Base-by-base conservation (phyloP, 2,329 filamentous ascomycete species). In the Chrysoporthe cubensis region DNA sequence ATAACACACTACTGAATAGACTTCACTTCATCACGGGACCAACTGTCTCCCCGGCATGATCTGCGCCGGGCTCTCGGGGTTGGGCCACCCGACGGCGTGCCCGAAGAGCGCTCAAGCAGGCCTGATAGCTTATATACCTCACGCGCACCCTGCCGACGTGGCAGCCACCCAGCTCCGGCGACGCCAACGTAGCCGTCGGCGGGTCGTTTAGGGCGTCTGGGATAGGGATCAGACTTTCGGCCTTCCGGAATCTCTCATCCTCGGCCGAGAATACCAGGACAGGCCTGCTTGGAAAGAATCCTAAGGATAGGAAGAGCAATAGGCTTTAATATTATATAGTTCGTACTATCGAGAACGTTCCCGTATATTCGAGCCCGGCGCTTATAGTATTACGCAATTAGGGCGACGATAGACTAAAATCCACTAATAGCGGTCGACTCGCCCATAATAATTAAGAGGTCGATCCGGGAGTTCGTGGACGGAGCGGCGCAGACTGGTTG, bases 171-270 rank as follows among this genome's bases (percentile, higher is more conserved):
- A 78, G 69, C 0, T 76, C 76, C n/a, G 78, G 72, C 8, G 73
- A 75, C 3, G 76, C 76, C 26, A 77, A 73, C 1, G 72, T 72
- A 2, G 76, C 75, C 75, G 58, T 78, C 76, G 40, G 77, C 69
- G 8, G 74, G 72, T 21, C 3, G 76, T 75, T 21, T 56, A 6
- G 11, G 32, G 32, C 4, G 14, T 32, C 13, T 26, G 21, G 21
- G 21, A 1, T 32, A 6, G 11, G 11, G 52, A 11, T 56, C n/a
- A 56, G 52, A 4, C 21, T 56, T 56, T 21, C 21, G 21, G 21
- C 21, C 21, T 21, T 40, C 37, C 37, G 37, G 37, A 40, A 8
- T 21, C 37, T 40, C 8, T 40, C 37, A 40, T 8, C 37, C 37
- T 40, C 37, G 37, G 37, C 37, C 8, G 8, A 8, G 8, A 8